A percentile compares a stretch with the other conserved stretches of the same genome.
phyloP scores from a whole-genome alignment of 305 asterid species.

The Fraxinus latifolia region DNA sequence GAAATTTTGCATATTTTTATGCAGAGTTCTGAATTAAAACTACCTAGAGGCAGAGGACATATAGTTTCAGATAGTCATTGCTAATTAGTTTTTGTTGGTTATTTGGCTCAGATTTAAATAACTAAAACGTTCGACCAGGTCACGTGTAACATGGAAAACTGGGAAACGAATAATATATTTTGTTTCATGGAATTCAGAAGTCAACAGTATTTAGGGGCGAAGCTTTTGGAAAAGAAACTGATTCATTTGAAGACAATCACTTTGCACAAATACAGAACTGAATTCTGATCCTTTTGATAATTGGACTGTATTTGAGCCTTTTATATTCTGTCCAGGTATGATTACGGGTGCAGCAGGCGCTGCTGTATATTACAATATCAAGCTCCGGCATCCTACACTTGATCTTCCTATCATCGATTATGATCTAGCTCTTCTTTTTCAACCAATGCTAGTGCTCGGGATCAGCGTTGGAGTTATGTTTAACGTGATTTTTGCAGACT shows the following conservation, averaged over 20 bases:
- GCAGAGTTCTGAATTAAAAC: background rate
- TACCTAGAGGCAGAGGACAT: background rate
- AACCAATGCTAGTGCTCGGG: constrained; percentile 65
- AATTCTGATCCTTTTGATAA: background rate
- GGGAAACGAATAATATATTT: background rate
- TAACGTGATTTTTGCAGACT: constrained; percentile 58
- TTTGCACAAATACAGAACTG: background rate
- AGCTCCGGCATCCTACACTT: constrained; percentile 56
- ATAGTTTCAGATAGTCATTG: background rate
- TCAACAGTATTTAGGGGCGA: background rate
- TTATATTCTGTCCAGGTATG: constrained; percentile 45
- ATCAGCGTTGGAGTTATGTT: constrained; percentile 59
- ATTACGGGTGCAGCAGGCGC: constrained; percentile 63
- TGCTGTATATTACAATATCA: constrained; percentile 57
- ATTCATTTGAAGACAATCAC: background rate
- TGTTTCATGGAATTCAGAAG: background rate
- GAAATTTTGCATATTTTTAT: background rate
- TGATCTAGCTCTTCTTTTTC: constrained; percentile 62
- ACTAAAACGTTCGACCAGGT: background rate
- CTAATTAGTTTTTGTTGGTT: background rate
- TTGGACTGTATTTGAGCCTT: constrained; percentile 2
- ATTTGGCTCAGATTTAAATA: background rate
- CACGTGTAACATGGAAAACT: background rate
- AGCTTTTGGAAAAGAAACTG: background rate
- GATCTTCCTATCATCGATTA: constrained; percentile 62